Percentiles rank a stretch among this genome's conserved stretches.
Evolutionary conservation across 129 eudicot genomes (phyloP).

Genomic region (Sambucus nigra): DNA sequence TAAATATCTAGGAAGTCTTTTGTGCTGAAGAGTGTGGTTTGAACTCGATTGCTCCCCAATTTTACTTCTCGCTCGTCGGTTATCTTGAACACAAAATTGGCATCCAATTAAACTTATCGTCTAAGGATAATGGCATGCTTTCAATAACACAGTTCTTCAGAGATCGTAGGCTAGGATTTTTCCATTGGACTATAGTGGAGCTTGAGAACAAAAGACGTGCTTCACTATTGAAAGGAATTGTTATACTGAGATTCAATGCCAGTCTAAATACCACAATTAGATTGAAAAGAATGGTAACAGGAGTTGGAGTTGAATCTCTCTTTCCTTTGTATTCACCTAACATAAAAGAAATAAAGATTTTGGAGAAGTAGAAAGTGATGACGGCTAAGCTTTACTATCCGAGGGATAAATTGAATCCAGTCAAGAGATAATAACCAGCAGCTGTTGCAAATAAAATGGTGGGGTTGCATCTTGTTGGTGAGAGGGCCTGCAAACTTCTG

Average conservation of each 20-base stretch:
- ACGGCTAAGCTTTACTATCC: conserved; percentile 97
- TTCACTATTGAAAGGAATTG: conserved; percentile 71
- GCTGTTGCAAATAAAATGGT: conserved; percentile 8
- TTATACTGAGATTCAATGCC: conserved; percentile 79
- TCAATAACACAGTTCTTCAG: conserved; percentile 21
- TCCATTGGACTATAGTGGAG: conserved; percentile 12
- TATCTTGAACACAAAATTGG: no score
- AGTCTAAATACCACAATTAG: conserved; percentile 83
- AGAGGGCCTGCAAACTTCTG: no score
- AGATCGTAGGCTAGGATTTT: conserved; percentile 14
- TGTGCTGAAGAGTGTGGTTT: no score
- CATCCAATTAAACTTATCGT: no score
- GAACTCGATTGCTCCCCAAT: no score
- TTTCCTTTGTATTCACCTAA: conserved; percentile 95
- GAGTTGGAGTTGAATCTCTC: conserved; percentile 77
- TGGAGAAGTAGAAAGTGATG: conserved; percentile 95
- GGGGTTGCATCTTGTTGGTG: conserved; percentile 10
- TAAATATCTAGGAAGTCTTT: no score
- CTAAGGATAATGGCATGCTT: conserved; percentile 18
- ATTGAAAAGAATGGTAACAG: conserved; percentile 78
- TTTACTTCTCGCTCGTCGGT: no score
- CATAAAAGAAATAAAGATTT: conserved; percentile 79
- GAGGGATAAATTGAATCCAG: conserved; percentile 74
- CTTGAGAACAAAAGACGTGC: conserved; percentile 77
- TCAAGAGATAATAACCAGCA: conserved; percentile 26